Evolutionary conservation across 2,329 filamentous ascomycete species (phyloP).

Genomic region (Aspergillus texensis): DNA sequence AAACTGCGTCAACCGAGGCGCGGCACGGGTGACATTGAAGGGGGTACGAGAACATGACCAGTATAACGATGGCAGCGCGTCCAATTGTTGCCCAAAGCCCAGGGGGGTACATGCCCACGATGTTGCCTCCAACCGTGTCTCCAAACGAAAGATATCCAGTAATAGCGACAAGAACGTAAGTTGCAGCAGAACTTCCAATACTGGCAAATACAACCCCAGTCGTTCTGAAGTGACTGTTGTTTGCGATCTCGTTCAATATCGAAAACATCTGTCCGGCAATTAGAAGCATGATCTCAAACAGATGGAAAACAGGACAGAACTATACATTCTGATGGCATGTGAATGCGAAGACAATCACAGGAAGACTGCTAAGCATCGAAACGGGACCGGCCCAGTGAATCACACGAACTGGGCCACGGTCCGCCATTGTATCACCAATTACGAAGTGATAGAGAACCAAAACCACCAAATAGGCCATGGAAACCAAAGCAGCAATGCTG

Average conservation of each 20-base stretch:
- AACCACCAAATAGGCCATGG: constrained; percentile 91
- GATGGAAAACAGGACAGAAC: neutral
- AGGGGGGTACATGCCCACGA: constrained; percentile 84
- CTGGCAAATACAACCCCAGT: constrained; percentile 78
- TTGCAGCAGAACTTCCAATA: constrained; percentile 82
- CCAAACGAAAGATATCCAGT: constrained; percentile 97
- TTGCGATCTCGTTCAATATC: constrained; percentile 89
- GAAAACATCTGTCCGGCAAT: constrained; percentile 79
- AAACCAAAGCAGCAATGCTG: constrained; percentile 84
- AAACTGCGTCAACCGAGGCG: constrained; percentile 90
- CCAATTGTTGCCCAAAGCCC: constrained; percentile 86
- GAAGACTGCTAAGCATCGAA: constrained; percentile 79
- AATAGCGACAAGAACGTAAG: constrained; percentile 90
- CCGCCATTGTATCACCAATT: constrained; percentile 71
- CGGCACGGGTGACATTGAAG: constrained; percentile 95
- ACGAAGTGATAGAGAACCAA: constrained; percentile 91
- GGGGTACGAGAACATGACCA: constrained; percentile 95
- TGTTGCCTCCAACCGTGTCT: constrained; percentile 85
- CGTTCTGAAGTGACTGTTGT: constrained; percentile 78
- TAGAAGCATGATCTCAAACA: neutral
- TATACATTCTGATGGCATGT: constrained; percentile 96
- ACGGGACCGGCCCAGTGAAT: constrained; percentile 79
- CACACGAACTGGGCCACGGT: constrained; percentile 73
- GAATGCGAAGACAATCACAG: constrained; percentile 98
- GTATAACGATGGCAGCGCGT: constrained; percentile 89